Conservation (phyloP, 2,329 filamentous ascomycete genomes). For the Trichoderma afroharzianum region DNA sequence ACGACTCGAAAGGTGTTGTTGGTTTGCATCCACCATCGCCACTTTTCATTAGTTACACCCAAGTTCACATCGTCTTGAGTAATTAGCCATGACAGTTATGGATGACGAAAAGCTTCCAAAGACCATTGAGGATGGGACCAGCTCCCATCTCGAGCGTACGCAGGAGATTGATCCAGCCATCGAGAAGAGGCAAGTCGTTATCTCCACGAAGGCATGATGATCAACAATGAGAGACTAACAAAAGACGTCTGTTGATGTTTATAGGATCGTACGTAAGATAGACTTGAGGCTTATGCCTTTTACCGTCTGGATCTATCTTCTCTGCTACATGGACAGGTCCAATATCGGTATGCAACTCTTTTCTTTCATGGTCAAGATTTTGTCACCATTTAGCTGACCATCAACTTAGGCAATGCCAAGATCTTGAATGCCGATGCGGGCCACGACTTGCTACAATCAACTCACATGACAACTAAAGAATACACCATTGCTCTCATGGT, state of each 20-base stretch:
- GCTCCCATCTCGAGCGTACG: background rate
- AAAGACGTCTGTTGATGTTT: background rate
- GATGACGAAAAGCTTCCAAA: conserved; percentile 1
- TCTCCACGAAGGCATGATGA: background rate
- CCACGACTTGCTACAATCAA: background rate
- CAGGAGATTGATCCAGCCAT: background rate
- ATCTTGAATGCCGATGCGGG: background rate
- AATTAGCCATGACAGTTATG: background rate
- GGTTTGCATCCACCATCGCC: background rate
- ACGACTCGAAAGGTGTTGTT: background rate
- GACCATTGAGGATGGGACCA: background rate
- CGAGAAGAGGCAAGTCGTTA: background rate
- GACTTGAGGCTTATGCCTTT: background rate
- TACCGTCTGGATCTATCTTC: background rate
- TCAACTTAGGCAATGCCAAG: background rate
- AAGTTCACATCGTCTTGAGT: background rate
- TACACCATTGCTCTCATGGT: conserved; percentile 1
- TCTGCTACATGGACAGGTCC: conserved; percentile 1
- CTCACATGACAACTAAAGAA: background rate
- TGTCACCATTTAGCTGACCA: background rate
- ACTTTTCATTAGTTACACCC: background rate
- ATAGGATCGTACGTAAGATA: background rate
- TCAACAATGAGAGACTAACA: background rate
- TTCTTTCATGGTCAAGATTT: background rate
- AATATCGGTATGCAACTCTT: background rate